Percentiles rank a stretch among this genome's conserved stretches.
Evolutionary conservation across 345 rosid genomes (phyloP).

Genomic region (Corchorus olitorius): DNA sequence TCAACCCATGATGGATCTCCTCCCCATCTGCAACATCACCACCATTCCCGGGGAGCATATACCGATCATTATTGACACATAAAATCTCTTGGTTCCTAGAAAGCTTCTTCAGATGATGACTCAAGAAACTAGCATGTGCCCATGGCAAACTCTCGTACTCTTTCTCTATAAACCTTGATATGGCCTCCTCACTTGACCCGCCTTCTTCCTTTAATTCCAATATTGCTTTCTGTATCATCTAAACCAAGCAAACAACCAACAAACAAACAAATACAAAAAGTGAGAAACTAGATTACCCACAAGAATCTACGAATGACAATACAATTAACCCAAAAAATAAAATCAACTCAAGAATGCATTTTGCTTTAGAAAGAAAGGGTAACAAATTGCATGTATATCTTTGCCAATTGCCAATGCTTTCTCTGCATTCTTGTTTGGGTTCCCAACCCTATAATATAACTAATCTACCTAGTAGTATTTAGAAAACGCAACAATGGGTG

Average conservation of each 20-base stretch:
- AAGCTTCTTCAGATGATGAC: conserved; percentile 43
- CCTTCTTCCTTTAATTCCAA: conserved; percentile 24
- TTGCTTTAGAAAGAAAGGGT: no score
- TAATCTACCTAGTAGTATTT: background rate
- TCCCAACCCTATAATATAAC: background rate
- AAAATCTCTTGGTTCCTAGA: conserved; percentile 15
- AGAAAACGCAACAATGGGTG: background rate
- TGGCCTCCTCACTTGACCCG: conserved; percentile 30
- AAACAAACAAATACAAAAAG: background rate
- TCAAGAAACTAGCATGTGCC: conserved; percentile 34
- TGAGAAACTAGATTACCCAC: background rate
- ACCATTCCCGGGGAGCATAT: background rate
- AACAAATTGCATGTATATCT: no score
- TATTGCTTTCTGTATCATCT: conserved; percentile 41
- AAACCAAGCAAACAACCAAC: background rate
- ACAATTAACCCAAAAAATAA: no score
- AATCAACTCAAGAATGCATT: no score
- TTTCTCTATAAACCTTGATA: conserved; percentile 27
- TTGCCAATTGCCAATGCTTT: no score
- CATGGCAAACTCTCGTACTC: conserved; percentile 33
- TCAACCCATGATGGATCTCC: background rate
- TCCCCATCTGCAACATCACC: background rate
- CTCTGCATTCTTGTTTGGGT: no score
- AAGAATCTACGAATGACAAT: background rate
- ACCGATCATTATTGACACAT: conserved; percentile 7